phyloP scores from a whole-genome alignment of 768 basidiomycete species.

The Leccinum olivaceopallidum region DNA sequence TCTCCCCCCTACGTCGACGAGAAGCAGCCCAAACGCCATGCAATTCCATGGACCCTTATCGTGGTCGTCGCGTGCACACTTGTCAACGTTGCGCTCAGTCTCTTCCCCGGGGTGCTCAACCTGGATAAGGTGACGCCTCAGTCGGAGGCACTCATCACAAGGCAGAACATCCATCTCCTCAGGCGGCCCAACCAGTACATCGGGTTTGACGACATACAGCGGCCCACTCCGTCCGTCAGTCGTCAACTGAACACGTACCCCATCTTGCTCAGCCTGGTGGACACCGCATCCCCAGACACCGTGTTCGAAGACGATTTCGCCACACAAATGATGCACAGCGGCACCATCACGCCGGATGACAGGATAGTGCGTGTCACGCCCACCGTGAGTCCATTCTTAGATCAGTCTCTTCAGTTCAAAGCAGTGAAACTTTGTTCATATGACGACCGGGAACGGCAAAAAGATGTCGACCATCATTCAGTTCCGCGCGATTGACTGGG shows the following conservation, averaged over 20 bases:
- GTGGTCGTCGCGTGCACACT: background rate
- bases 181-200: background rate
- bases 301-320: background rate
- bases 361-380: background rate
- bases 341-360: background rate
- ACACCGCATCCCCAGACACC: background rate
- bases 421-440: background rate
- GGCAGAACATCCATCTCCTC: constrained; percentile 1
- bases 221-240: background rate
- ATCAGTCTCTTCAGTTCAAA: background rate
- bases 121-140: background rate
- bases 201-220: background rate
- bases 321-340: background rate
- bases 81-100: background rate
- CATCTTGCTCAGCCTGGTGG: background rate
- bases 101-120: background rate
- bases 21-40: background rate
- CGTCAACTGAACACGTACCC: background rate
- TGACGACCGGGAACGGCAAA: background rate
- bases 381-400: constrained; percentile 4
- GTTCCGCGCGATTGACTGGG: constrained; percentile 19
- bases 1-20: background rate
- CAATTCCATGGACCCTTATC: background rate
- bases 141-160: background rate
- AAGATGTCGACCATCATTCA: constrained; percentile 18